Base-by-base conservation (phyloP, 202 grass and related monocot species). In the Schoenoplectus triqueter region DNA sequence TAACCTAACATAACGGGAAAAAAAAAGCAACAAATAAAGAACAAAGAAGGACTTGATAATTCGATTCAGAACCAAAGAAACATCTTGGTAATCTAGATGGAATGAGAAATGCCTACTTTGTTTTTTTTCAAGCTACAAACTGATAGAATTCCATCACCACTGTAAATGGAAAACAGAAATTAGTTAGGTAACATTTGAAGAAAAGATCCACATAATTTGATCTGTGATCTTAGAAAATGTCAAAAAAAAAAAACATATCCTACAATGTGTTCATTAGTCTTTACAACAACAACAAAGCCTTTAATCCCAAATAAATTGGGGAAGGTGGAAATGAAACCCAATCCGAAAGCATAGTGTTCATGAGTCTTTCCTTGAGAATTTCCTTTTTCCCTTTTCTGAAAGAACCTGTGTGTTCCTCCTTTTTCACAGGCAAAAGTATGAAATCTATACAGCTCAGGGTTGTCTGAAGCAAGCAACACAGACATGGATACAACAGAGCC, bases 121-220 rank as follows among this genome's bases (percentile, higher is more conserved):
- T 91, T 95, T 86, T 94, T 92, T 55, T 78, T 76, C 46, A 98
- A 87, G 73, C 69, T 91, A 85, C 88, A 95, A 48, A 98, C 87
- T 40, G 96, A 98, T 88, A 98, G 76, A 81, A 93, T 94, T 56
- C 91, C 96, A 60, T 98, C 96, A 1, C 93, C 91, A 81, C 93
- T 98, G 86, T 84, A 92, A 88, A 84, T 82, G 77, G 64, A 2
- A 59, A 86, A n/a, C 73, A 18, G 42, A 77, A 59, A 11, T 73
- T 8, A 70, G 10, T 77, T 85, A 81, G 31, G 57, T 9, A 51
- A 39, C 14, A 89, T 59, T 73, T 73, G 11, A 60, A 47, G 62
- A 44, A 87, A 82, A 69, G 4, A 71, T 55, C 45, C 64, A 82
- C 6, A 49, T 66, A 73, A 57, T 56, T 39, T 22, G 6, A 77